Conservation (phyloP, 768 basidiomycete species). For the Rubroboletus pulcherrimus region DNA sequence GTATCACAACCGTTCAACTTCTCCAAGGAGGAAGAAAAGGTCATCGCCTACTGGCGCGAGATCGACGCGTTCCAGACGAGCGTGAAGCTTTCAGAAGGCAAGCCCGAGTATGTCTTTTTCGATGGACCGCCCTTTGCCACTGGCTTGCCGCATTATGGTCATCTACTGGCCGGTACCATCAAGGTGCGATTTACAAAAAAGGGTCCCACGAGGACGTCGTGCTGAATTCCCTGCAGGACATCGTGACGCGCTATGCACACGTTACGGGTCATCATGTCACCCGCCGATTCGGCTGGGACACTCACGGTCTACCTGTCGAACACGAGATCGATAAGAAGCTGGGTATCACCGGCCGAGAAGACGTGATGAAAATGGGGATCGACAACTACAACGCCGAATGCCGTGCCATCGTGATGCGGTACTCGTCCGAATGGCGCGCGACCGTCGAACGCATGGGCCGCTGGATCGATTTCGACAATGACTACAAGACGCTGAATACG, state of each 20-base stretch:
- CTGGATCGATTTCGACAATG: conserved; percentile 99
- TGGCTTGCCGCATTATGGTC: conserved; percentile 94
- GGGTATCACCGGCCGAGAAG: conserved; percentile 86
- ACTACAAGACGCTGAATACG: conserved; percentile 95
- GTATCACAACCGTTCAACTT: conserved; percentile 80
- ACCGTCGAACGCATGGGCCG: conserved; percentile 98
- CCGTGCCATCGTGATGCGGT: conserved; percentile 95
- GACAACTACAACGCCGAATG: conserved; percentile 98
- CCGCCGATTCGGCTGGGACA: conserved; percentile 98
- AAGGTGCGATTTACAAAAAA: conserved; percentile 52
- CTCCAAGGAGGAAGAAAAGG: conserved; percentile 85
- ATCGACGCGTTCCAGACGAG: conserved; percentile 98
- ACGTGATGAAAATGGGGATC: conserved; percentile 94
- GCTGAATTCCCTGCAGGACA: conserved; percentile 58
- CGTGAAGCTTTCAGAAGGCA: conserved; percentile 86
- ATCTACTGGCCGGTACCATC: conserved; percentile 88
- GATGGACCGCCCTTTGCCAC: conserved; percentile 98
- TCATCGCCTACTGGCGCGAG: conserved; percentile 87
- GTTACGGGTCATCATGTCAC: conserved; percentile 90
- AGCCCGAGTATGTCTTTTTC: conserved; percentile 91
- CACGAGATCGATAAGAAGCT: conserved; percentile 99
- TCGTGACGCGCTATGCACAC: conserved; percentile 94
- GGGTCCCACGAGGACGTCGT: not conserved
- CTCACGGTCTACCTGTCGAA: conserved; percentile 97
- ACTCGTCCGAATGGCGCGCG: conserved; percentile 87